Evolutionary conservation across 371 early-diverging fungal genomes (phyloP), one percentile per base, ranked within the genome.

Genomic region (Saksenaea oblongispora): DNA sequence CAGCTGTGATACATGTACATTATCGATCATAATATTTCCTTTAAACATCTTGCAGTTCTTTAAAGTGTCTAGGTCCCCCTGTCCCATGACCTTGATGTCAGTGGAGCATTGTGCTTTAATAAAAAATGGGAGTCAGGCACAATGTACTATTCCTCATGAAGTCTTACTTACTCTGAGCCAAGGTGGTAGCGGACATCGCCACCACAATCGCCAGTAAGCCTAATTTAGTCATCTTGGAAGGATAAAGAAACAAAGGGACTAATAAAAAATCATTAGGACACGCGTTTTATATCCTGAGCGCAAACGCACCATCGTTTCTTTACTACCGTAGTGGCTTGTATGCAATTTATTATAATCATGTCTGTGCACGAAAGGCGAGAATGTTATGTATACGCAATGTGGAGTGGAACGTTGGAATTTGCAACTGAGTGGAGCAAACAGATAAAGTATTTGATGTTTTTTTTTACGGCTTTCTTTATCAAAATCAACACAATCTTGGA

Each of bases 41-140:
- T 70, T 74, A 59, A 77, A 83, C 5, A 35, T 54, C 15, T 72
- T 72, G 62, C 87, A 87, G 22, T 63, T 57, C 7, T 69, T 76
- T 34, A 87, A 62, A 7, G 75, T 34, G 34, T 81, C 77, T 8
- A 87, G 68, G 34, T 87, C 84, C 2, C 64, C 71, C 65, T 85
- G 85, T 10, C 68, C 70, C 8, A 64, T 42, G 2, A 67, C 75
- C 1, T 58, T 44, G 28, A 74, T 59, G 56, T 74, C 70, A 36
- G 47, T 69, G 42, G 62, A 63, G 34, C 82, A 81, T 18, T 18
- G 51, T 17, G 51, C 51, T 47, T 7, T 22, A 22, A 22, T 14
- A 41, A n/a, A 5, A 14, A 41, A 3, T 9, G 22, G 10, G 17
- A 47, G n/a, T 22, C 10, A 47, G 51, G 8, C 9, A 39, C 3